Percentiles rank a stretch among this genome's conserved stretches.
These are phyloP conservation scores for Pleurotus eryngii DNA, from an alignment of 768 basidiomycete genomes.

Conservation along the genomic window DNA sequence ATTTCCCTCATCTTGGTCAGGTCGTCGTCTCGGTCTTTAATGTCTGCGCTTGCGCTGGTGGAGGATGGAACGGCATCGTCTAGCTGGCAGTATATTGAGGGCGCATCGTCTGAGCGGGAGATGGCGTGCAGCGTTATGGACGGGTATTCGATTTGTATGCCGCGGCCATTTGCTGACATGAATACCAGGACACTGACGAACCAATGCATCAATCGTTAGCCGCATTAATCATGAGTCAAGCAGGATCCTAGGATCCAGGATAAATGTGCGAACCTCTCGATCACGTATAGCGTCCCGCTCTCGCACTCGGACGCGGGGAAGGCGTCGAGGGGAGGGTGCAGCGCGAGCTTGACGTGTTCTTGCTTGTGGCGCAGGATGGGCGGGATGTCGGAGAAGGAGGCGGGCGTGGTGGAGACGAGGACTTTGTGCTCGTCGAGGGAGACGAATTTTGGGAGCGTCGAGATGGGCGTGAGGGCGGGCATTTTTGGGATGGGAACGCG, in stretches of 20 bases:
- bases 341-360: constrained; percentile 59
- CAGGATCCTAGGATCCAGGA: too few relatives aligned
- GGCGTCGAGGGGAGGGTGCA: constrained; percentile 67
- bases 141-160: constrained; percentile 86
- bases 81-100: constrained; percentile 91
- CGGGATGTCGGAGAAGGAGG: constrained; percentile 81
- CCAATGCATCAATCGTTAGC: not conserved
- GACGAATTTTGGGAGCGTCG: constrained; percentile 32
- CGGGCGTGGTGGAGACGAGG: constrained; percentile 76
- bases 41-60: constrained; percentile 26
- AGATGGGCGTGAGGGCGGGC: constrained; percentile 37
- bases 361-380: constrained; percentile 76
- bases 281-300: constrained; percentile 74
- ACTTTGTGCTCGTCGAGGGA: constrained; percentile 63
- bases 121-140: constrained; percentile 92
- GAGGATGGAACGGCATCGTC: constrained; percentile 47
- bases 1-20: constrained; percentile 72
- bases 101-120: constrained; percentile 61
- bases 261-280: constrained; percentile 65
- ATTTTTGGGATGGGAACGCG: constrained; percentile 17
- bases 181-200: constrained; percentile 71
- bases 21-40: constrained; percentile 32
- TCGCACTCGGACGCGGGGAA: constrained; percentile 50
- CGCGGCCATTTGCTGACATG: constrained; percentile 64
- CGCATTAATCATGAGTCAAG: too few relatives aligned